A percentile compares a stretch with the other conserved stretches of the same genome.
Evolutionary conservation across 371 early-diverging fungal species (phyloP).

Genomic region (Mortierella sp.): DNA sequence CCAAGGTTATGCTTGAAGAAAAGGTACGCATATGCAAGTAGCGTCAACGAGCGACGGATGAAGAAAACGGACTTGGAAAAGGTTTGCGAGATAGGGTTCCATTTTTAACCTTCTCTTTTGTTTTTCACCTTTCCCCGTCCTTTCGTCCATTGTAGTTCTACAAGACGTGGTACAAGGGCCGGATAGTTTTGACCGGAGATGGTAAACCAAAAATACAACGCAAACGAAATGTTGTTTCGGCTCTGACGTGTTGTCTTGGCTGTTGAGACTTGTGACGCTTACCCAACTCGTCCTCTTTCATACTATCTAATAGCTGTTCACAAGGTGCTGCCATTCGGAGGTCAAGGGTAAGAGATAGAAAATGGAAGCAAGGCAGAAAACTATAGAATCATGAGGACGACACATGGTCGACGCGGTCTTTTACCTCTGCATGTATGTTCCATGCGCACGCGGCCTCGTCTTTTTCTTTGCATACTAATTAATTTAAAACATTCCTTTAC

Average conservation of each 20-base stretch:
- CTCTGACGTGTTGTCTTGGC: not conserved
- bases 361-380: too few relatives aligned
- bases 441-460: too few relatives aligned
- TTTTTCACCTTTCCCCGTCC: not conserved
- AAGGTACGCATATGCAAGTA: constrained; percentile 14
- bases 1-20: constrained; percentile 49
- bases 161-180: constrained; percentile 35
- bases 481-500: not conserved
- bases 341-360: constrained; percentile 25
- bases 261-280: not conserved
- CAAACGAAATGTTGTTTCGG: not conserved
- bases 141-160: constrained; percentile 9
- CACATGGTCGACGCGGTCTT: too few relatives aligned
- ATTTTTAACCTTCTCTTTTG: not conserved
- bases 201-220: constrained; percentile 3
- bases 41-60: too few relatives aligned
- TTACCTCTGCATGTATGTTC: too few relatives aligned
- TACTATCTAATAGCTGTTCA: constrained; percentile 17
- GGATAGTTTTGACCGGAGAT: constrained; percentile 29
- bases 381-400: too few relatives aligned
- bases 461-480: not conserved
- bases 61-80: not conserved
- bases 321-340: constrained; percentile 36
- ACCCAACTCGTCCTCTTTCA: not conserved
- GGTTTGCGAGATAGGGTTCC: not conserved